Evolutionary conservation across 75 land plant species (phyloP), one percentile per base, ranked within the genome.

Genomic region (Selaginella moellendorffii): DNA sequence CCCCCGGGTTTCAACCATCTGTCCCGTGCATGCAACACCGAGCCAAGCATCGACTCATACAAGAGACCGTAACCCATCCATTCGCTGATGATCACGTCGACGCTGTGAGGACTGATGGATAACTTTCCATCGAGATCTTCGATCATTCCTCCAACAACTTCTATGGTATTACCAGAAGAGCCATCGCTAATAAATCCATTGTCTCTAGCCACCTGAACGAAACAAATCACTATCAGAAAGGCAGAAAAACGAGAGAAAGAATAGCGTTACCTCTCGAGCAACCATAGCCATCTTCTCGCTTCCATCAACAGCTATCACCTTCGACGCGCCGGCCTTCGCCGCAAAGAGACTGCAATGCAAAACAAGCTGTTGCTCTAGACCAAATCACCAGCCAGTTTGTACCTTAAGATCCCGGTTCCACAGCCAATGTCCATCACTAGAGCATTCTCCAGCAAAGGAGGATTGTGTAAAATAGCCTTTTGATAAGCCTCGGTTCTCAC

Each of bases 351-450:
- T 93, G 79, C 46, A 68, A 54, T 63, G 23, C 30, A 20, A 14
- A 10, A 27, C 28, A 52, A 64, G 1, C 29, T 58, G 26, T 46
- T 52, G 52, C 24, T 42, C 36, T 46, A 25, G 59, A 10, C n/a
- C 36, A 14, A 22, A 64, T 53, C 52, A 18, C n/a, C 62, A 28
- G 63, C 25, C 36, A 21, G 20, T 12, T 58, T 21, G 54, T 26
- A 93, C 98, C 98, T 93, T 52, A 93, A 68, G 61, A 93, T 93
- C 67, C 98, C 98, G 30, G 98, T 93, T 29, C 98, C 98, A 77
- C 98, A 93, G n/a, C 98, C 98, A 56, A 93, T 83, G 77, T 93
- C 98, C 87, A 93, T 68, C 24, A 93, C 96, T 53, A 73, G 69
- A 2, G 96, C 86, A 66, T 70, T 75, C 1, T 81, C 77, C 26